Conservation (phyloP, 2,329 filamentous ascomycete genomes). For the Botrytis tulipae region DNA sequence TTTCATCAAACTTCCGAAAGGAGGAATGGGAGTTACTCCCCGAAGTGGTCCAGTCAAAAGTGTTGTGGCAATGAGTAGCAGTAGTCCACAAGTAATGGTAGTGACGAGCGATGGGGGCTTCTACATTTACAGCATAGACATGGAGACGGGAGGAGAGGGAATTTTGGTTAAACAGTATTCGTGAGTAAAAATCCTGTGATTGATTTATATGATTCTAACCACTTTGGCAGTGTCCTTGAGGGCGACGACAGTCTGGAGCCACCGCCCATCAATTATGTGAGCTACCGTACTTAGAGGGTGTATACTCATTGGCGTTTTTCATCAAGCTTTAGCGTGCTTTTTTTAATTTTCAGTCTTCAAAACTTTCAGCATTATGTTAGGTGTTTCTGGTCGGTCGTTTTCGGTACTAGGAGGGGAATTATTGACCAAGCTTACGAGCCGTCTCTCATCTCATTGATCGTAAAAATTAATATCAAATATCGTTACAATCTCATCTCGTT, state of each 20-base stretch:
- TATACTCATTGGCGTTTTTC: conserved; percentile 18
- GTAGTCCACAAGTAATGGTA: conserved; percentile 94
- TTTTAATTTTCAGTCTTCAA: not conserved
- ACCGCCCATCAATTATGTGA: conserved; percentile 34
- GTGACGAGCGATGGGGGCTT: conserved; percentile 95
- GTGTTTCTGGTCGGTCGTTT: conserved; percentile 17
- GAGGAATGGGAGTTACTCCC: conserved; percentile 38
- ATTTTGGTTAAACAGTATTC: conserved; percentile 89
- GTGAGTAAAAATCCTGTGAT: conserved; percentile 54
- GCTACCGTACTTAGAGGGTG: conserved; percentile 16
- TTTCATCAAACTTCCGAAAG: conserved; percentile 86
- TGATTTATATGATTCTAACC: not conserved
- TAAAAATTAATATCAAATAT: conserved; percentile 20
- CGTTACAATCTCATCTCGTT: not conserved
- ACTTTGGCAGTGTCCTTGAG: conserved; percentile 35
- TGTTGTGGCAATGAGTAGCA: conserved; percentile 97
- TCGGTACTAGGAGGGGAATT: conserved; percentile 10
- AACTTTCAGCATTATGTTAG: conserved; percentile 16
- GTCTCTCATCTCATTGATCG: not conserved
- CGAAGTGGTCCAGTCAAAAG: conserved; percentile 65
- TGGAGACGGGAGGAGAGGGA: conserved; percentile 92
- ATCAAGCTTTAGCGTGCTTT: conserved; percentile 3
- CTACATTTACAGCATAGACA: conserved; percentile 91
- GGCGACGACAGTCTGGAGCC: conserved; percentile 39
- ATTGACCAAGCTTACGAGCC: conserved; percentile 20